These are phyloP conservation scores for Tylopilus sp. DNA, from an alignment of 1,284 basidiomycete genomes.

Conservation along the genomic window DNA sequence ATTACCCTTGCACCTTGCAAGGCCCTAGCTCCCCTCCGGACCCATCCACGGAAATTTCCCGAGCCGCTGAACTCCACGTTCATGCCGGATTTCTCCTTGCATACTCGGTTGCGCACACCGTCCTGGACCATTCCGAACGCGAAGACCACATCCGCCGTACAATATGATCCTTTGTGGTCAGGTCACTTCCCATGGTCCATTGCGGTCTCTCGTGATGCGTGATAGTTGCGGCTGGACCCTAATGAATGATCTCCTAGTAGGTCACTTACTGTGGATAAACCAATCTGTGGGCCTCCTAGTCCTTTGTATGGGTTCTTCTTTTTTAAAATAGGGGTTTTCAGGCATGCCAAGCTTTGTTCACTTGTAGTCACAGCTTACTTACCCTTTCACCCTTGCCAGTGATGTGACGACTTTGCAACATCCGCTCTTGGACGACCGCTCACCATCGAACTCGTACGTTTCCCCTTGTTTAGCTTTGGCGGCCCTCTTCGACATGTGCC, in stretches of 20 bases:
- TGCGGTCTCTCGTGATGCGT: neutral
- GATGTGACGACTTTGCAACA: slow-evolving; percentile 38
- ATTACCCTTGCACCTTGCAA: slow-evolving; percentile 46
- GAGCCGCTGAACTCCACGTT: slow-evolving; percentile 42
- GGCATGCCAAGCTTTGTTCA: slow-evolving; percentile 55
- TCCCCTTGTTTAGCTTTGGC: no score
- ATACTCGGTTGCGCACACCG: slow-evolving; percentile 48
- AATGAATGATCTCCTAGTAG: slow-evolving; percentile 20
- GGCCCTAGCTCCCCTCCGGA: slow-evolving; percentile 44
- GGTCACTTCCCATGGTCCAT: neutral
- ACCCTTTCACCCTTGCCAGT: slow-evolving; percentile 56
- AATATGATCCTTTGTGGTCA: slow-evolving; percentile 49
- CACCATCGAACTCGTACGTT: no score
- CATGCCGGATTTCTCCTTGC: slow-evolving; percentile 56
- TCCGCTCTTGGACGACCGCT: slow-evolving; percentile 1
- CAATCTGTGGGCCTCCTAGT: slow-evolving; percentile 30
- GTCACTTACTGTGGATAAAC: slow-evolving; percentile 46
- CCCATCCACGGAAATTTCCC: slow-evolving; percentile 6
- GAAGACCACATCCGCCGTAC: slow-evolving; percentile 47
- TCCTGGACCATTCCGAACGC: slow-evolving; percentile 45
- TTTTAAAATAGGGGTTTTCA: slow-evolving; percentile 46
- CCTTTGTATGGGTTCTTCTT: slow-evolving; percentile 11
- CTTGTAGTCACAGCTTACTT: slow-evolving; percentile 48
- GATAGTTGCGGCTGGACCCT: slow-evolving; percentile 1
- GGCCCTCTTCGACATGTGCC: no score